Evolutionary conservation across 192 early-diverging fungal species (phyloP), one percentile per base, ranked within the genome.

Genomic region (Backusella circina): DNA sequence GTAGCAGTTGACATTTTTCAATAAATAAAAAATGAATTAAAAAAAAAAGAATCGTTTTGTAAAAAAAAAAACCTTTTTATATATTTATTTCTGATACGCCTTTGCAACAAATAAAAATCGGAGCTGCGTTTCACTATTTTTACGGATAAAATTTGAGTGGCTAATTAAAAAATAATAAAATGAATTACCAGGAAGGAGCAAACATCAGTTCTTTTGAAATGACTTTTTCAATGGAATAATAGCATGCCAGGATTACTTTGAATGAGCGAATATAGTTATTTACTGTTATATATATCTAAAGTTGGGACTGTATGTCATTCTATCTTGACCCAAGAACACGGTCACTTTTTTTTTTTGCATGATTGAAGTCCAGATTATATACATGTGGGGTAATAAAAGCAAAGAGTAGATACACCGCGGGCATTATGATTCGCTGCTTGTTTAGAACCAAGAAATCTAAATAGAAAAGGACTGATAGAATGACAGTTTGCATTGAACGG

Each of bases 1-100:
- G 38, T 50, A 57, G 72, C 71, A 23, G 54, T 26, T 61, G 54
- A 61, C 80, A 81, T 81, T 10, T 18, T 54, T 26, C 38, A 74
- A 2, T n/a, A 26, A 36, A 68, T 35, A 37, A 0, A 67, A 72
- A 47, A 68, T 38, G 41, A 67, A 47, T 44, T 23, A 65, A 41
- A 36, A 77, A 28, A 71, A 38, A 71, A 71, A 69, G 18, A n/a
- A 68, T 37, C 1, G 44, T 47, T 18, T 47, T 15, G 2, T 4
- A 50, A 50, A 50, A 57, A 57, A 8, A 23, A 57, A 61, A 28
- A 61, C 26, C 54, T 61, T 61, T 61, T 61, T 61, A 61, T 61
- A 61, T 61, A 13, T 47, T 7, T 47, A 18, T 47, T 47, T 47
- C 44, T 47, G 65, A 67, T 32, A 67, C 28, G 66, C 18, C 30